These are phyloP conservation scores for Saturnispora ahearnii DNA, from an alignment of 805 yeast species.

Conservation along the genomic window DNA sequence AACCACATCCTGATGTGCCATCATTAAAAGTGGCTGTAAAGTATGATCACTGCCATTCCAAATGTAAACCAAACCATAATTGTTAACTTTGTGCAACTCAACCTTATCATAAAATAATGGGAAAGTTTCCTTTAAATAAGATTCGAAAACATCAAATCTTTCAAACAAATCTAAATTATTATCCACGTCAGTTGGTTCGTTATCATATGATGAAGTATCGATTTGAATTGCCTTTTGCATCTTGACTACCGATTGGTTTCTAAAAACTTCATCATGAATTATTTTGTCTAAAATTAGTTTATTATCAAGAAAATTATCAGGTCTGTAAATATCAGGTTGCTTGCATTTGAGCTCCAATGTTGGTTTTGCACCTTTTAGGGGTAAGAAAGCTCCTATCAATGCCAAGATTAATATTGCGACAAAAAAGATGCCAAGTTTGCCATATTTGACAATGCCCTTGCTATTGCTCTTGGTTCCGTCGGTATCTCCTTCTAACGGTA, in stretches of 20 bases:
- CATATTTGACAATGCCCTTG: not conserved
- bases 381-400: not conserved
- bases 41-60: conserved; percentile 34
- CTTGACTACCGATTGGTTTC: conserved; percentile 34
- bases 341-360: conserved; percentile 11
- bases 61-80: conserved; percentile 36
- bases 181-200: conserved; percentile 33
- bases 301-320: conserved; percentile 25
- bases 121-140: conserved; percentile 32
- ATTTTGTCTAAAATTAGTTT: conserved; percentile 28
- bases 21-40: conserved; percentile 37
- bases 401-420: not conserved
- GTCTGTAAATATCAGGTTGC: conserved; percentile 19
- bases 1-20: conserved; percentile 47
- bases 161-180: conserved; percentile 42
- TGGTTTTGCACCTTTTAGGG: not conserved
- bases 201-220: conserved; percentile 58
- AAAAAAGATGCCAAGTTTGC: not conserved
- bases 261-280: conserved; percentile 30
- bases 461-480: not conserved
- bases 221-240: conserved; percentile 53
- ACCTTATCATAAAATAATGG: conserved; percentile 30
- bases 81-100: conserved; percentile 32
- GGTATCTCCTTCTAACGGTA: conserved; percentile 1
- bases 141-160: conserved; percentile 29